Percentiles rank a stretch among this genome's conserved stretches.
Evolutionary conservation across 1,284 basidiomycete genomes (phyloP).

Genomic region (Ustilago lituana): DNA sequence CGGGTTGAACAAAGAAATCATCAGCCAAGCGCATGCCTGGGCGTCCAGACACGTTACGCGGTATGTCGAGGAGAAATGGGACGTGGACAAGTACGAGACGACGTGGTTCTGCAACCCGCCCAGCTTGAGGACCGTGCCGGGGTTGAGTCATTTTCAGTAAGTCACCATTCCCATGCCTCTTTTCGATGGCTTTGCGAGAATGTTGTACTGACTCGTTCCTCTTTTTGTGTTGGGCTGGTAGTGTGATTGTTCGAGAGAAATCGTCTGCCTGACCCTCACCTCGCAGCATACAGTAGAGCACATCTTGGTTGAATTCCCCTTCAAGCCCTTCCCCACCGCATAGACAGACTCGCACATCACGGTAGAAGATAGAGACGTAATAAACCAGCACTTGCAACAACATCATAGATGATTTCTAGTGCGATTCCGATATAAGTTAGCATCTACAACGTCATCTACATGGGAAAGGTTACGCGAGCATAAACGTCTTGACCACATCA

Average conservation of each 20-base stretch:
- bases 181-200: too few relatives aligned
- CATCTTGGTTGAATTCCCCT: too few relatives aligned
- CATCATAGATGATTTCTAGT: too few relatives aligned
- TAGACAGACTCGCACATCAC: too few relatives aligned
- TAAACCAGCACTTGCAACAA: too few relatives aligned
- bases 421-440: too few relatives aligned
- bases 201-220: too few relatives aligned
- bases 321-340: too few relatives aligned
- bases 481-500: slow-evolving; percentile 32
- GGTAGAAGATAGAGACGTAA: too few relatives aligned
- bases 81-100: slow-evolving; percentile 26
- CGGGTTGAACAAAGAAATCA: background rate
- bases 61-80: slow-evolving; percentile 38
- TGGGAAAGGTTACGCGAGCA: slow-evolving; percentile 30
- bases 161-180: slow-evolving; percentile 1
- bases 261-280: too few relatives aligned
- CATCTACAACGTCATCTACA: too few relatives aligned
- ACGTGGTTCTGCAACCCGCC: slow-evolving; percentile 59
- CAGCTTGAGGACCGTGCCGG: slow-evolving; percentile 42
- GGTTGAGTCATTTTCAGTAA: slow-evolving; percentile 53
- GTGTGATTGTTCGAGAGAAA: slow-evolving; percentile 76
- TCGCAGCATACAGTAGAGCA: too few relatives aligned
- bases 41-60: slow-evolving; percentile 26
- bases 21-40: slow-evolving; percentile 41
- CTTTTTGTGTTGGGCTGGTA: slow-evolving; percentile 75